Evolutionary conservation across 202 grass and related monocot species (phyloP), one percentile per base, ranked within the genome.

Genomic region (Cymbopogon flexuosus): DNA sequence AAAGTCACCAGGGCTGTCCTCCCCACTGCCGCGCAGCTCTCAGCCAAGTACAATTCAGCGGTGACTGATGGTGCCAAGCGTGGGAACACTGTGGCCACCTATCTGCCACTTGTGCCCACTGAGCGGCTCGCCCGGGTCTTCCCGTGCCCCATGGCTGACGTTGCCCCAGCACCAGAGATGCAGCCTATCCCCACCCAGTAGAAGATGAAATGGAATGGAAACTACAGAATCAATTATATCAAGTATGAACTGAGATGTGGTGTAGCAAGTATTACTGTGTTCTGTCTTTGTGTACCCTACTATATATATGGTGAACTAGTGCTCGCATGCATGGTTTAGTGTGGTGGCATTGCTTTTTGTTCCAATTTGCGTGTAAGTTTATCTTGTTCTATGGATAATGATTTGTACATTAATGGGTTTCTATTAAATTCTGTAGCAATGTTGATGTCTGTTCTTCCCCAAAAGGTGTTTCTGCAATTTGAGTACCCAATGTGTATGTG

Each of bases 41-140:
- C 94, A 0, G 84, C 90, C 10, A 92, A 49, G 83, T 97, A 97
- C 74, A 97, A 97, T 71, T 65, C 79, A 0, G 91, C 77, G 0
- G 91, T 97, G 52, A 16, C 9, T 0, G 82, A 78, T 0, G 85
- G 91, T 0, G 89, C 89, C 2, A 90, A 94, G 85, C 86, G 73
- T 0, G 94, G 94, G 10, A 90, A 81, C 81, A 51, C 76, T 0
- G 85, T 94, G 2, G 89, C 91, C 10, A 81, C 68, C 37, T 97
- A 92, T 79, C 77, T 97, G 33, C 94, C 94, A 0, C 73, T 97
- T 19, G 89, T 97, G 21, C 94, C 94, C 3, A 94, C 89, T 0
- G 87, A 97, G 80, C 79, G 75, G 34, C 62, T 97, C 0, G 80
- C 82, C 8, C 70, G 51, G 59, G 88, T 94, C 41, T 92, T 98